A percentile compares a stretch with the other conserved stretches of the same genome.
phyloP scores from a whole-genome alignment of 108 stramenopile species.

The Conticribra guillardii region DNA sequence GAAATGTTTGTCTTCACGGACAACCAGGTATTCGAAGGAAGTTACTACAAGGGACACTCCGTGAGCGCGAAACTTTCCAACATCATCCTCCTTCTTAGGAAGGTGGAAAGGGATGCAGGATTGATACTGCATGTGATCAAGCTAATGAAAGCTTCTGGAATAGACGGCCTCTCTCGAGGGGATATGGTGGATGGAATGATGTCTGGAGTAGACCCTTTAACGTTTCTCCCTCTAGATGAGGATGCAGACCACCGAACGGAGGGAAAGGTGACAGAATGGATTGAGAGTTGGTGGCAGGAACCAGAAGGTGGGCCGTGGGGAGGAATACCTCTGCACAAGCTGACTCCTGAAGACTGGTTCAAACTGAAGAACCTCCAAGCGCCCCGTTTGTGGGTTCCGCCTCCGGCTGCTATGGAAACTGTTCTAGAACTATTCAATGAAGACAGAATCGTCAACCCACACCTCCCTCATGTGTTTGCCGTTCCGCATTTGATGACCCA shows the following conservation, averaged over 20 bases:
- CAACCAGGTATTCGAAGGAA: constrained; percentile 43
- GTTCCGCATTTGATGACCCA: constrained; percentile 29
- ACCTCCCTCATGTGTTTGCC: constrained; percentile 35
- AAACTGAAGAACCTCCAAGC: constrained; percentile 3
- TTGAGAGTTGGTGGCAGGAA: constrained; percentile 12
- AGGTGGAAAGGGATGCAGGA: neutral
- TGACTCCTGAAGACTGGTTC: constrained; percentile 19
- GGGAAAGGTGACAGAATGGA: neutral
- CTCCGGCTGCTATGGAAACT: constrained; percentile 15
- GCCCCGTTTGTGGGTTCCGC: constrained; percentile 20
- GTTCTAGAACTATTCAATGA: constrained; percentile 2
- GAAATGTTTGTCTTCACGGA: constrained; percentile 56
- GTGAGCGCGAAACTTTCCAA: constrained; percentile 17
- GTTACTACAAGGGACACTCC: constrained; percentile 51
- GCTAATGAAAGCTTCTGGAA: constrained; percentile 14
- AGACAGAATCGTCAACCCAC: constrained; percentile 9
- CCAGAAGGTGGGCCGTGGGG: constrained; percentile 1
- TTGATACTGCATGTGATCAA: constrained; percentile 15
- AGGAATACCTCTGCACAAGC: neutral
- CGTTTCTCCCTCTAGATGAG: constrained; percentile 11
- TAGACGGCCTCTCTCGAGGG: constrained; percentile 40
- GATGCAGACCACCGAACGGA: too few relatives aligned
- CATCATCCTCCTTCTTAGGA: constrained; percentile 34
- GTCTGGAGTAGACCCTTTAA: constrained; percentile 25
- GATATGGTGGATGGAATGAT: constrained; percentile 48